phyloP scores from a whole-genome alignment of 257 asterid genomes.

The Anisodus acutangulus region DNA sequence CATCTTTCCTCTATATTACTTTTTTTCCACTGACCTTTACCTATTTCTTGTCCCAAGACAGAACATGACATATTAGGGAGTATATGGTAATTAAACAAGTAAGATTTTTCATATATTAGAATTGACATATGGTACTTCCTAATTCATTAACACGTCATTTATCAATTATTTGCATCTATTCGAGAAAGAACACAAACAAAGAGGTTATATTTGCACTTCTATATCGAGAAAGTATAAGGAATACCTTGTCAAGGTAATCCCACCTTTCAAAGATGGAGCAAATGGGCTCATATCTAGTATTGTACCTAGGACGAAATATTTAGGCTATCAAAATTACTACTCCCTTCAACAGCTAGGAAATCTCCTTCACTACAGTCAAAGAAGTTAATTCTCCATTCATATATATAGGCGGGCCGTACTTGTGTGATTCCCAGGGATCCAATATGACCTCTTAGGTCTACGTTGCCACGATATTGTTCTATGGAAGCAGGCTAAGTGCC shows the following conservation, averaged over 20 bases:
- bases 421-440: too few relatives aligned
- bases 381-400: not conserved
- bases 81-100: not conserved
- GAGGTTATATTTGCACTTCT: not conserved
- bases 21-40: not conserved
- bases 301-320: not conserved
- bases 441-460: too few relatives aligned
- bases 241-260: not conserved
- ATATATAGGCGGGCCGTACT: too few relatives aligned
- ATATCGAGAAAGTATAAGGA: not conserved
- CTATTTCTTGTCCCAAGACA: constrained; percentile 24
- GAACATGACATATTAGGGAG: not conserved
- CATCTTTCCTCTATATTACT: not conserved
- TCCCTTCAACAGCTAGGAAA: not conserved
- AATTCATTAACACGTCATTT: not conserved
- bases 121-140: not conserved
- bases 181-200: not conserved
- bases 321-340: not conserved
- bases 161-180: not conserved
- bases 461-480: too few relatives aligned
- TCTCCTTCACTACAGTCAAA: not conserved
- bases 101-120: not conserved
- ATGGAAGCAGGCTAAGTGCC: too few relatives aligned
- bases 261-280: not conserved
- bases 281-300: not conserved